phyloP scores from a whole-genome alignment of 805 yeast genomes.

The Ogataea neopini region DNA sequence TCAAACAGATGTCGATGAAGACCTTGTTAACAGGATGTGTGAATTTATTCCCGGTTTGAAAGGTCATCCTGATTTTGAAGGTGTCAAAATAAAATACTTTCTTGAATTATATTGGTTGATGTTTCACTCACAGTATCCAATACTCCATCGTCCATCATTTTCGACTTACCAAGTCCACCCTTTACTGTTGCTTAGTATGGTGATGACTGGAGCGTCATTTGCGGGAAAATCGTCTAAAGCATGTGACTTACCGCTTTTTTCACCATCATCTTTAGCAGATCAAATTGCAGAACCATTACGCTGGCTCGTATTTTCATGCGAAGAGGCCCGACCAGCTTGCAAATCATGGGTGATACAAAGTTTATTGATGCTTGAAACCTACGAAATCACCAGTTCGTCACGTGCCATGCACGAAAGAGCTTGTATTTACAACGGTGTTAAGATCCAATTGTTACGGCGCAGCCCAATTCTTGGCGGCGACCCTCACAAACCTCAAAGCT shows the following conservation, averaged over 20 bases:
- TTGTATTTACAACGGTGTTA: constrained; percentile 52
- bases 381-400: constrained; percentile 46
- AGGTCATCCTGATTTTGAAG: constrained; percentile 23
- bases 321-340: constrained; percentile 47
- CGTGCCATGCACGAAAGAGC: constrained; percentile 51
- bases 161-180: constrained; percentile 52
- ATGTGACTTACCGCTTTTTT: constrained; percentile 8
- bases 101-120: constrained; percentile 49
- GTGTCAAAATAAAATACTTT: constrained; percentile 22
- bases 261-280: constrained; percentile 33
- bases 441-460: constrained; percentile 49
- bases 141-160: constrained; percentile 50
- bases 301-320: constrained; percentile 45
- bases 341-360: constrained; percentile 51
- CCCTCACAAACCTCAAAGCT: constrained; percentile 36
- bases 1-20: constrained; percentile 23
- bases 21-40: constrained; percentile 18
- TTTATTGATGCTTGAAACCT: constrained; percentile 47
- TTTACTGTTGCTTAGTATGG: constrained; percentile 53
- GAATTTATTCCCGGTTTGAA: constrained; percentile 22
- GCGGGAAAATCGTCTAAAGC: constrained; percentile 12
- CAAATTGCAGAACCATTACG: constrained; percentile 46
- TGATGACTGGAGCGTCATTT: constrained; percentile 51
- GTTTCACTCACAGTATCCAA: constrained; percentile 56
- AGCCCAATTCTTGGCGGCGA: constrained; percentile 48